Conservation (phyloP, 768 basidiomycete species). For the Termitomyces heimii region DNA sequence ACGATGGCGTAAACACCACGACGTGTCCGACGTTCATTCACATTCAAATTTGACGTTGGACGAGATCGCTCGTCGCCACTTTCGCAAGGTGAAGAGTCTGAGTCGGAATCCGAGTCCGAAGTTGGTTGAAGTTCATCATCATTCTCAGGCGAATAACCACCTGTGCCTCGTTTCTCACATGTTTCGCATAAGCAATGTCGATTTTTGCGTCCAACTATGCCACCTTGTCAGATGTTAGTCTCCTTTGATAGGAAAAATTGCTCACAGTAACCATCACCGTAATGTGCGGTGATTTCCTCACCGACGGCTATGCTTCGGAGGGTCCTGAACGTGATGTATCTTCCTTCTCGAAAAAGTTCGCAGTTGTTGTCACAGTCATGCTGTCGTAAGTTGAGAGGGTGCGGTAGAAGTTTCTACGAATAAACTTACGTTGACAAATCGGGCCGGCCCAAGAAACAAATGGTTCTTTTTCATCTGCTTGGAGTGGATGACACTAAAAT, state of each 20-base stretch:
- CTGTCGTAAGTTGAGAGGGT: conserved; percentile 34
- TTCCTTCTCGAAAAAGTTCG: conserved; percentile 82
- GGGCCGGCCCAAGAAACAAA: conserved; percentile 85
- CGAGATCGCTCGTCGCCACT: conserved; percentile 33
- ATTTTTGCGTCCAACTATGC: conserved; percentile 58
- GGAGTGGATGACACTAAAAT: conserved; percentile 90
- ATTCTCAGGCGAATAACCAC: conserved; percentile 65
- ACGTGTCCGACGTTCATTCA: conserved; percentile 77
- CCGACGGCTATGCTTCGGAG: conserved; percentile 72
- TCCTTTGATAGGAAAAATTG: conserved; percentile 16
- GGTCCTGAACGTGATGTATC: conserved; percentile 85
- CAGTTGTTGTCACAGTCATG: conserved; percentile 90
- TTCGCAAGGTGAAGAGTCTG: conserved; percentile 32
- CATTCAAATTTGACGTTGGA: conserved; percentile 39
- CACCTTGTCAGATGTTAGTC: neutral
- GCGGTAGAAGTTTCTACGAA: conserved; percentile 17
- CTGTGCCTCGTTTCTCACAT: conserved; percentile 70
- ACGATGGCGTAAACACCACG: conserved; percentile 77
- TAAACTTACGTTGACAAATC: conserved; percentile 80
- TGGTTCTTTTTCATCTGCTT: conserved; percentile 91
- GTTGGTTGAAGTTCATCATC: conserved; percentile 39
- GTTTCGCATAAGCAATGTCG: conserved; percentile 82
- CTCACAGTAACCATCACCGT: conserved; percentile 88
- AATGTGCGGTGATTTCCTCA: conserved; percentile 87
- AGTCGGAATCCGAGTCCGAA: conserved; percentile 43